phyloP scores from a whole-genome alignment of 208 protist genomes.

The Wallacemonas sp. region DNA sequence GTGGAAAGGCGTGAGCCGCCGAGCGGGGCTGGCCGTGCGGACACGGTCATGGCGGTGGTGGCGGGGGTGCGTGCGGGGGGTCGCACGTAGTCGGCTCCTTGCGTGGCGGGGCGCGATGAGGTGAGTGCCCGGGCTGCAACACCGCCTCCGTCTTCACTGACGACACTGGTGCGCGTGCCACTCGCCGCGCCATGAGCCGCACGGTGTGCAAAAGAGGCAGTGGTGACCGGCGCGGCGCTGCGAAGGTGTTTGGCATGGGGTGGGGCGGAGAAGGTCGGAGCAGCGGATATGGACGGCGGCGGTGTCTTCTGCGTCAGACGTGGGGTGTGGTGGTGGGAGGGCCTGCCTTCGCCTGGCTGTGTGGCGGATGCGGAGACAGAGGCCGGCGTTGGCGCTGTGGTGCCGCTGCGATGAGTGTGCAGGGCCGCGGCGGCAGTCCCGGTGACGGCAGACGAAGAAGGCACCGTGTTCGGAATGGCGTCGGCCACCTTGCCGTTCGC shows the following conservation, averaged over 20 bases:
- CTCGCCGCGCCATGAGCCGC: no score
- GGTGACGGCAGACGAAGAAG: neutral
- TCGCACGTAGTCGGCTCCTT: constrained; percentile 3
- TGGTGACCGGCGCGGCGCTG: neutral
- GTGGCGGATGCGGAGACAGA: no score
- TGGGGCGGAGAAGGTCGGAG: neutral
- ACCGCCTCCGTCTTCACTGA: no score
- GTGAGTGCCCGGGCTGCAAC: neutral
- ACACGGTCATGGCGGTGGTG: no score
- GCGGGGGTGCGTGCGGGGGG: constrained; percentile 2
- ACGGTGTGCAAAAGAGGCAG: no score
- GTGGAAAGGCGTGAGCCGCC: no score
- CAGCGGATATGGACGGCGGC: neutral
- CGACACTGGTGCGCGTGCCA: no score
- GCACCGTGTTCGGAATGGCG: neutral
- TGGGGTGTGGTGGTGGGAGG: neutral
- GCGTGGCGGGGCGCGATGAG: neutral
- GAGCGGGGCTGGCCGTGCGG: no score
- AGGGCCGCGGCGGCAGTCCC: neutral
- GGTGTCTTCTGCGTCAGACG: neutral
- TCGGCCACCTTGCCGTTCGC: neutral
- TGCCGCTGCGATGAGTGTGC: neutral
- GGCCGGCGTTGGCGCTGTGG: neutral
- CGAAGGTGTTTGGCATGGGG: neutral
- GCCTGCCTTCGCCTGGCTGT: no score